phyloP scores from a whole-genome alignment of 257 asterid genomes.

The Ajuga chamaepitys region DNA sequence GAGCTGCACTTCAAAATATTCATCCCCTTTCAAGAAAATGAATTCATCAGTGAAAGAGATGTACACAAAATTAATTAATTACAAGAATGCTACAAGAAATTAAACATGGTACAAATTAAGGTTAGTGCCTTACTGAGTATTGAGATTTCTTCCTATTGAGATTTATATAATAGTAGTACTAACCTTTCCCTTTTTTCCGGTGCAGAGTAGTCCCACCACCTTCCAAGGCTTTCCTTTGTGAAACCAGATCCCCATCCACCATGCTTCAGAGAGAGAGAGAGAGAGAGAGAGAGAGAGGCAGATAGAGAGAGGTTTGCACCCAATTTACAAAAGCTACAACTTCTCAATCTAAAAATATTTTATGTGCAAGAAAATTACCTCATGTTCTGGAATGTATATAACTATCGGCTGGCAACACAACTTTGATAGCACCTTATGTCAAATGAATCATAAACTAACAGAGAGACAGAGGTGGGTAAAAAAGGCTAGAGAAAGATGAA shows the following conservation, averaged over 20 bases:
- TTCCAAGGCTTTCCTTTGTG: slow-evolving; percentile 47
- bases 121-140: too few relatives aligned
- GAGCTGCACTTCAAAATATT: too few relatives aligned
- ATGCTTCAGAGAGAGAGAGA: too few relatives aligned
- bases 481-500: background rate
- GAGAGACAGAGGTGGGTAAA: background rate
- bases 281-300: too few relatives aligned
- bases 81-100: too few relatives aligned
- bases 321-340: too few relatives aligned
- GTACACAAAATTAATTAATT: too few relatives aligned
- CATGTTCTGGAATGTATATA: slow-evolving; percentile 86
- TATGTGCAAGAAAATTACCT: slow-evolving; percentile 43
- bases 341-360: background rate
- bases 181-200: slow-evolving; percentile 78
- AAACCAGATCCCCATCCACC: slow-evolving; percentile 78
- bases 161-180: too few relatives aligned
- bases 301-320: background rate
- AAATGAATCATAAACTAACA: slow-evolving; percentile 6
- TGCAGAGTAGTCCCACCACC: slow-evolving; percentile 67
- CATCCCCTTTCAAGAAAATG: too few relatives aligned
- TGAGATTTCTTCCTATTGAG: too few relatives aligned
- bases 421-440: slow-evolving; percentile 69
- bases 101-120: too few relatives aligned
- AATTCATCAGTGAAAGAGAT: too few relatives aligned
- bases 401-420: slow-evolving; percentile 81